Base-by-base conservation (phyloP, 805 yeast genomes). In the Saccharomyces paradoxus region DNA sequence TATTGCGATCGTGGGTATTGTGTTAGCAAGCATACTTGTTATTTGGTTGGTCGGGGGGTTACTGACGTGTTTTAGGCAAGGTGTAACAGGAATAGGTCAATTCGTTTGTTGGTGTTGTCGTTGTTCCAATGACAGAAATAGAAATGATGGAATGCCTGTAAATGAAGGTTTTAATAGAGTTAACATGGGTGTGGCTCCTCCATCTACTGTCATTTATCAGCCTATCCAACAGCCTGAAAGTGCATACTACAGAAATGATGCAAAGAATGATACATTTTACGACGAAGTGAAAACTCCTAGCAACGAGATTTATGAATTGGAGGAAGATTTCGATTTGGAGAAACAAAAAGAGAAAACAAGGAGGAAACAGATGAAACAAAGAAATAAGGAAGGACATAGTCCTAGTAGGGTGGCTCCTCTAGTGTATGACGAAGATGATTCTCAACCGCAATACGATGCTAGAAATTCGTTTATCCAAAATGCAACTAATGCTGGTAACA, bases 1-100 rank as follows among this genome's bases (percentile, higher is more conserved):
- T 55, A 80, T 85, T 22, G 91, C 87, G 3, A 87, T 87, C 48
- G 87, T 86, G 13, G 85, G 87, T 2, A 84, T 87, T 2, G 80
- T 74, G 0, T 63, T 88, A 12, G 92, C 83, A 0, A 74, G 66
- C 0, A 60, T 87, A 2, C 55, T 86, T 0, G 71, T 67, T 0
- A 51, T 86, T 5, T 84, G 90, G 86, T 55, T 86, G 3, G 21
- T 85, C 1, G 73, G 79, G 13, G 77, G 81, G 0, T 26, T 87
- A 1, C 59, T 84, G 50, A 77, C 83, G 51, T 83, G 87, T 60
- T 57, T 78, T 32, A 78, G 81, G 63, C 81, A 81, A 59, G 84
- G 87, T 62, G 83, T 80, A 2, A 71, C 70, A 58, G 71, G 85
- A 58, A 61, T 81, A 63, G 57, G 71, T 58, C 69, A 77, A 63